A percentile compares a stretch with the other conserved stretches of the same genome.
Conservation (phyloP, 1,139 yeast genomes). For the Candida anutae region DNA sequence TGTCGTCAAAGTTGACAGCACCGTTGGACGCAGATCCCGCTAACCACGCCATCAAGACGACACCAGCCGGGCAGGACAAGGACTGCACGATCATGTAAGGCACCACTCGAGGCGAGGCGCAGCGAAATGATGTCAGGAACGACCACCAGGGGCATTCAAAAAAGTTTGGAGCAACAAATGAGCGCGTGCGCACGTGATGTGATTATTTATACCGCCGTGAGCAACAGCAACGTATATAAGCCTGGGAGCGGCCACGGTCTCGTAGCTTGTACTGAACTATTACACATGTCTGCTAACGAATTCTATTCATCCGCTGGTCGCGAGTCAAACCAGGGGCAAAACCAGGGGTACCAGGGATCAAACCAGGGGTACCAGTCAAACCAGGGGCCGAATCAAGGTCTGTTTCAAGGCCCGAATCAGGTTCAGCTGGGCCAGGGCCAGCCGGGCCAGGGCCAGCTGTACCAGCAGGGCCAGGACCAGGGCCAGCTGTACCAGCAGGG, state of each 20-base stretch:
- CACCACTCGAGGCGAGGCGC: no score
- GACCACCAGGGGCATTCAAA: no score
- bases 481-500: slow-evolving; percentile 16
- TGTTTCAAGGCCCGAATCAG: no score
- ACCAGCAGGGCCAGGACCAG: slow-evolving; percentile 10
- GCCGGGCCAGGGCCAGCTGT: slow-evolving; percentile 14
- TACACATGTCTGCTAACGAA: slow-evolving; percentile 66
- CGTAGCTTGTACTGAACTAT: no score
- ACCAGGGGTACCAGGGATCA: slow-evolving; percentile 38
- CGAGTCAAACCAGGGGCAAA: slow-evolving; percentile 26
- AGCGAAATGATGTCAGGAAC: no score
- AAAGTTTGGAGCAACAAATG: no score
- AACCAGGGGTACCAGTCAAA: slow-evolving; percentile 19
- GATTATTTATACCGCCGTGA: no score
- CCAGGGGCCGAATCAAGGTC: no score
- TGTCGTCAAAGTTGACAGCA: no score
- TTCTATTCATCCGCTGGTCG: slow-evolving; percentile 45
- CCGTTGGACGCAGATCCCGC: slow-evolving; percentile 4
- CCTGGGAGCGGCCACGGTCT: no score
- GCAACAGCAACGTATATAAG: no score
- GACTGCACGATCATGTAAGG: slow-evolving; percentile 39
- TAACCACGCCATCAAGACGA: neutral
- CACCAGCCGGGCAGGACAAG: slow-evolving; percentile 26
- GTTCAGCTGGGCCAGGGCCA: slow-evolving; percentile 8
- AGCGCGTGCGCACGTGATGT: no score